Percentiles rank a stretch among this genome's conserved stretches.
These are phyloP conservation scores for Clarireedia monteithiana DNA, from an alignment of 2,329 filamentous ascomycete species.

Conservation along the genomic window DNA sequence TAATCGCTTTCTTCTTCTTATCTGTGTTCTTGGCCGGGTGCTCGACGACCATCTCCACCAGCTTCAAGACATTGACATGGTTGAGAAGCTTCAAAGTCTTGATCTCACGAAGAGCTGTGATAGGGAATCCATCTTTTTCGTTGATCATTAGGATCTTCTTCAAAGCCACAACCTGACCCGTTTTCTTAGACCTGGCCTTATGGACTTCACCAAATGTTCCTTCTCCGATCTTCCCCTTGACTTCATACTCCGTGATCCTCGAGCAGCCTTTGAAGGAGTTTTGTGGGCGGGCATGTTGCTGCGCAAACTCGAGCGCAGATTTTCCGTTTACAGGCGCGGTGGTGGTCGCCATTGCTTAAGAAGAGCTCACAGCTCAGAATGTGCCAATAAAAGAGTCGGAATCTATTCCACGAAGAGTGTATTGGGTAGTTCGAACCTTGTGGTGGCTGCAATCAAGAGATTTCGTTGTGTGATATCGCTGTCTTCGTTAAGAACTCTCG, in stretches of 20 bases:
- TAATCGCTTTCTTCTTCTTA: constrained; percentile 73
- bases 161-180: constrained; percentile 70
- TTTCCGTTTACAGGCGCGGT: constrained; percentile 14
- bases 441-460: not conserved
- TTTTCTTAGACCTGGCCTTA: constrained; percentile 72
- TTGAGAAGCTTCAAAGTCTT: constrained; percentile 94
- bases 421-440: not conserved
- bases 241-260: constrained; percentile 70
- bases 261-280: constrained; percentile 71
- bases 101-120: constrained; percentile 93
- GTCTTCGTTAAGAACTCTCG: not conserved
- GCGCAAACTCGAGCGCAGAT: constrained; percentile 15
- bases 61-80: constrained; percentile 75
- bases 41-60: constrained; percentile 97
- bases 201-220: constrained; percentile 98
- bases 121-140: constrained; percentile 99
- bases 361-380: not conserved
- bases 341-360: constrained; percentile 7
- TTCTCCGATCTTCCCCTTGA: constrained; percentile 80
- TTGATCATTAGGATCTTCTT: constrained; percentile 99
- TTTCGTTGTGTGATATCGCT: not conserved
- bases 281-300: constrained; percentile 13
- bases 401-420: not conserved
- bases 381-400: not conserved
- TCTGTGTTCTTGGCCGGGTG: constrained; percentile 51